These are phyloP conservation scores for Styphnolobium japonicum DNA, from an alignment of 306 rosid species.

Conservation along the genomic window DNA sequence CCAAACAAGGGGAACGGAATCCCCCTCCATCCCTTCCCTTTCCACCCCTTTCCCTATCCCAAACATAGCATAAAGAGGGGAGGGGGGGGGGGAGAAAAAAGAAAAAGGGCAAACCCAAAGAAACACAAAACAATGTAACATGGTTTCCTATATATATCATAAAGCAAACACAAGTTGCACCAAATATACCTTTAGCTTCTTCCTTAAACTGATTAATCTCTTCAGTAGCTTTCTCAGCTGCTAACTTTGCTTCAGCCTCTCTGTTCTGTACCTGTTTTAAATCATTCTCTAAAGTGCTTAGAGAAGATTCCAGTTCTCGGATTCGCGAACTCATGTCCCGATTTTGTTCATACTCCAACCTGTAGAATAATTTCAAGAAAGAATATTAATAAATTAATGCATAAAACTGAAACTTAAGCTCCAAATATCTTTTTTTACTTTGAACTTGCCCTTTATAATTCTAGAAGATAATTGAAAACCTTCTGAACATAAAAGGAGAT, in stretches of 20 bases:
- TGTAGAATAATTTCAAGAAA: conserved; percentile 31
- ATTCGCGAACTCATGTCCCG: conserved; percentile 82
- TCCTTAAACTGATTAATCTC: conserved; percentile 62
- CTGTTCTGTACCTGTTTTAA: conserved; percentile 63
- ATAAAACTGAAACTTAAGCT: conserved; percentile 1
- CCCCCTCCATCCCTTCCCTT: too few species aligned
- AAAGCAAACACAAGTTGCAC: conserved; percentile 6
- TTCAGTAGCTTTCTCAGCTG: conserved; percentile 62
- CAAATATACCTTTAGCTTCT: conserved; percentile 69
- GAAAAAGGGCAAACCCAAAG: neutral
- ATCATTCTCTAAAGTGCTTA: conserved; percentile 57
- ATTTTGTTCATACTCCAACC: conserved; percentile 96
- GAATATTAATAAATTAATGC: conserved; percentile 10
- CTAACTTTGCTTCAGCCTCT: conserved; percentile 69
- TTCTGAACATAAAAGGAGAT: neutral
- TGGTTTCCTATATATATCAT: neutral
- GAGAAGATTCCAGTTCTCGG: conserved; percentile 63
- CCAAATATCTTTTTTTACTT: neutral
- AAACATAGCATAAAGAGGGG: too few species aligned
- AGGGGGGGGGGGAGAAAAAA: too few species aligned
- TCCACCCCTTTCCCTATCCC: too few species aligned
- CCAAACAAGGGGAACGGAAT: too few species aligned
- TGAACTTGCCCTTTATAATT: neutral
- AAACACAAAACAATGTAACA: neutral
- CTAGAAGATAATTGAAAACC: neutral